Evolutionary conservation across 352 stramenopile genomes (phyloP).

Genomic region (Albugo laibachii): DNA sequence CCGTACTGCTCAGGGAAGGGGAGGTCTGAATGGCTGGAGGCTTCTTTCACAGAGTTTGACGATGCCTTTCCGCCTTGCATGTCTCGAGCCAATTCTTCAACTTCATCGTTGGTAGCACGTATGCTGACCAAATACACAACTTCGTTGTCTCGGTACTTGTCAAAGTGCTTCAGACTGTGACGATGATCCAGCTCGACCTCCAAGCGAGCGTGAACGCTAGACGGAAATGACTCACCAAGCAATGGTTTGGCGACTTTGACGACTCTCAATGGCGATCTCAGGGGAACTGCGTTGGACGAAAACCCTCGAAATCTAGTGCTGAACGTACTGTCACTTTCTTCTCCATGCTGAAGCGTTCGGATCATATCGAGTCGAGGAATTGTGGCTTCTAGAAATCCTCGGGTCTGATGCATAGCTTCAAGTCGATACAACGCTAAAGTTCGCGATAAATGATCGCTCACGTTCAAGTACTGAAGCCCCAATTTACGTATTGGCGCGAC

Average conservation of each 20-base stretch:
- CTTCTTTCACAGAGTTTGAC: background rate
- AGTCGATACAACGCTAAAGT: slow-evolving; percentile 83
- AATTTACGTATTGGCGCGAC: slow-evolving; percentile 85
- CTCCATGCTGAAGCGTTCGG: slow-evolving; percentile 10
- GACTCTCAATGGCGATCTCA: slow-evolving; percentile 27
- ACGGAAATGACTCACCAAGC: slow-evolving; percentile 73
- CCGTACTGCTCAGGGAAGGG: slow-evolving; percentile 78
- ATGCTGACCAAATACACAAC: slow-evolving; percentile 89
- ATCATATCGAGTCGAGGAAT: too few species aligned
- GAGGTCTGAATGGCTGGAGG: too few species aligned
- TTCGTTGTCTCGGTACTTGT: slow-evolving; percentile 82
- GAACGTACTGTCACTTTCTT: slow-evolving; percentile 7
- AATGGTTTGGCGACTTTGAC: slow-evolving; percentile 74
- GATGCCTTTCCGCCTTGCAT: slow-evolving; percentile 26
- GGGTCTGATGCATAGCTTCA: slow-evolving; percentile 76
- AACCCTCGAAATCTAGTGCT: slow-evolving; percentile 31
- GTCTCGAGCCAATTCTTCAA: slow-evolving; percentile 11
- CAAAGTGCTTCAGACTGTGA: slow-evolving; percentile 48
- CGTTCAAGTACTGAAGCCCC: slow-evolving; percentile 89
- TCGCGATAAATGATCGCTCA: slow-evolving; percentile 86
- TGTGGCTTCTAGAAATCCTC: slow-evolving; percentile 48
- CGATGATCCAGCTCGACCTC: slow-evolving; percentile 60
- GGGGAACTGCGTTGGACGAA: slow-evolving; percentile 17
- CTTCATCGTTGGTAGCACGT: slow-evolving; percentile 34
- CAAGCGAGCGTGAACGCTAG: slow-evolving; percentile 72